These are phyloP conservation scores for Yarrowia sp. DNA, from an alignment of 805 yeast genomes.

Conservation along the genomic window DNA sequence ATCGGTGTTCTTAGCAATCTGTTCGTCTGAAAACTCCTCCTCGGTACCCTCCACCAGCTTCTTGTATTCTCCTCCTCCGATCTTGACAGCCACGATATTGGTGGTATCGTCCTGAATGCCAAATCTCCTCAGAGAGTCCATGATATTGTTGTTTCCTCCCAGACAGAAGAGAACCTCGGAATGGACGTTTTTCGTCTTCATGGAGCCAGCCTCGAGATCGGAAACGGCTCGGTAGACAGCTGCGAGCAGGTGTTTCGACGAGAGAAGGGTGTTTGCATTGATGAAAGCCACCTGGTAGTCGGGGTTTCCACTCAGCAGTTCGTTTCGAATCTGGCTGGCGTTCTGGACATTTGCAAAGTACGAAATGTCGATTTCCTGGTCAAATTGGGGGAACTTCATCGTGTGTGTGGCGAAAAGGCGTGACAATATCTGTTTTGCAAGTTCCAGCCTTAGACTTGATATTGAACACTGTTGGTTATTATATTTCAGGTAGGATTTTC, in stretches of 20 bases:
- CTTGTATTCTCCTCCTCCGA: constrained; percentile 46
- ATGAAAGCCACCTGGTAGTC: constrained; percentile 69
- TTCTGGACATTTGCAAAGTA: constrained; percentile 53
- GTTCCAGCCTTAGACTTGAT: not conserved
- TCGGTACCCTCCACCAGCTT: constrained; percentile 42
- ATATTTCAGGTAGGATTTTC: constrained; percentile 18
- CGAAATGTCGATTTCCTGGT: constrained; percentile 14
- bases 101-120: constrained; percentile 64
- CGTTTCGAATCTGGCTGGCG: constrained; percentile 55
- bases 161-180: constrained; percentile 74
- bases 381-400: constrained; percentile 28
- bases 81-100: constrained; percentile 60
- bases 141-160: constrained; percentile 61
- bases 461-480: too few relatives aligned
- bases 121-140: constrained; percentile 72
- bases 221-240: constrained; percentile 67
- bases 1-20: constrained; percentile 39
- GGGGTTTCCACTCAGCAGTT: constrained; percentile 56
- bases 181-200: constrained; percentile 70
- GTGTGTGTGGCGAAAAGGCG: too few relatives aligned
- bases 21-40: constrained; percentile 37
- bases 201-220: constrained; percentile 56
- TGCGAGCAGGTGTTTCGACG: constrained; percentile 66
- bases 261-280: constrained; percentile 63
- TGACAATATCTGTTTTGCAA: too few relatives aligned